Evolutionary conservation across 768 basidiomycete genomes (phyloP).

Genomic region (Myochromella boudieri): DNA sequence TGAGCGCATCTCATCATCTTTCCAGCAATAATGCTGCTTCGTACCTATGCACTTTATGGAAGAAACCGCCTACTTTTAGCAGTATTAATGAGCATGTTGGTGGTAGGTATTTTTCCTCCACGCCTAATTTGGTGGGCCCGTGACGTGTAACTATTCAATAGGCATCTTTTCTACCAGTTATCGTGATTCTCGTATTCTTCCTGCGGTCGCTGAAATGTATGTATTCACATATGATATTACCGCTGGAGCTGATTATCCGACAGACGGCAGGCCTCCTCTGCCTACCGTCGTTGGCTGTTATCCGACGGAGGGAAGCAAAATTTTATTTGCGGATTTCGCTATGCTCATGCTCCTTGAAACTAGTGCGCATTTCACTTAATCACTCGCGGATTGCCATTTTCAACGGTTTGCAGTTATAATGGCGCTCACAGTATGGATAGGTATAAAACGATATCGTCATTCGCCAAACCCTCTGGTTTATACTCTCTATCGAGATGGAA

Average conservation of each 20-base stretch:
- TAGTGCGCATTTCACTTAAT: neutral
- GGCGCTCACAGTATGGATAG: slow-evolving; percentile 21
- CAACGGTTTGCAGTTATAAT: slow-evolving; percentile 20
- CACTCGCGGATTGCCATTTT: neutral
- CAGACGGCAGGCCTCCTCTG: slow-evolving; percentile 7
- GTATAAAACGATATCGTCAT: slow-evolving; percentile 20
- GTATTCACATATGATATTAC: neutral
- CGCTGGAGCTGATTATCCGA: neutral
- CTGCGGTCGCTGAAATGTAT: slow-evolving; percentile 7
- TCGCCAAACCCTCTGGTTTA: slow-evolving; percentile 18
- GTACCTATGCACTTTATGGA: slow-evolving; percentile 12
- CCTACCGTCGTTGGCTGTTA: slow-evolving; percentile 10
- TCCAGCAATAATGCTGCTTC: slow-evolving; percentile 12
- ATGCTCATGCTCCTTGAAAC: slow-evolving; percentile 6
- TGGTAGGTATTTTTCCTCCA: neutral
- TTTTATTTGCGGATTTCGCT: slow-evolving; percentile 8
- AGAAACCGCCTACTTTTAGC: slow-evolving; percentile 10
- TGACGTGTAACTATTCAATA: neutral
- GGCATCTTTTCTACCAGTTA: slow-evolving; percentile 2
- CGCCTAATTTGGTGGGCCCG: too few species aligned
- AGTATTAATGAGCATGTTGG: neutral
- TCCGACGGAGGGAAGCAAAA: slow-evolving; percentile 2
- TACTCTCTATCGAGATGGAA: slow-evolving; percentile 23
- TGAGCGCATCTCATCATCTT: neutral
- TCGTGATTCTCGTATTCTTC: slow-evolving; percentile 1